Evolutionary conservation across 2,329 filamentous ascomycete genomes (phyloP).

Genomic region (Juglanconis sp.): DNA sequence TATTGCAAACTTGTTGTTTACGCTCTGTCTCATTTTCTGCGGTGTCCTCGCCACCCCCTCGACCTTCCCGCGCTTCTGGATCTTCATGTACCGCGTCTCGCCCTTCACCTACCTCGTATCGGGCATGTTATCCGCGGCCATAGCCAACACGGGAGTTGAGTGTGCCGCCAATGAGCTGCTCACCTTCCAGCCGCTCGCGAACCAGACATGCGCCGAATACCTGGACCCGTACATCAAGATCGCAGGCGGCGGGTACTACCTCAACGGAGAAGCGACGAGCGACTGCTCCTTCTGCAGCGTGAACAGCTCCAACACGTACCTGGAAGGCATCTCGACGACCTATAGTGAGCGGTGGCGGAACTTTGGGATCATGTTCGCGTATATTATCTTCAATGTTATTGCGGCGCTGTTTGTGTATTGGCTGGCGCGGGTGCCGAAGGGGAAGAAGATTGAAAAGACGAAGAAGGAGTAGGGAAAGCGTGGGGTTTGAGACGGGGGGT

Average conservation of each 20-base stretch:
- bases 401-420: slow-evolving; percentile 47
- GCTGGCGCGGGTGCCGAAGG: slow-evolving; percentile 37
- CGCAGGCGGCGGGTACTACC: slow-evolving; percentile 45
- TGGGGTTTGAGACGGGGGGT: no score
- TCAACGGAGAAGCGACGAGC: slow-evolving; percentile 35
- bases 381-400: slow-evolving; percentile 46
- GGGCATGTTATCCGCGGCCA: slow-evolving; percentile 60
- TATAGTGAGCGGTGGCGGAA: slow-evolving; percentile 51
- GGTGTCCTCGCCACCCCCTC: slow-evolving; percentile 58
- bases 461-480: neutral
- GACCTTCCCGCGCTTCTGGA: slow-evolving; percentile 66
- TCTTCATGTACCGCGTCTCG: slow-evolving; percentile 67
- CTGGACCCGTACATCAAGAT: slow-evolving; percentile 42
- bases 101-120: slow-evolving; percentile 72
- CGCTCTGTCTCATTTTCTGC: slow-evolving; percentile 63
- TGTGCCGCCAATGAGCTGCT: slow-evolving; percentile 66
- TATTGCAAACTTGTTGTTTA: slow-evolving; percentile 63
- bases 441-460: slow-evolving; percentile 21
- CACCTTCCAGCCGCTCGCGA: slow-evolving; percentile 54
- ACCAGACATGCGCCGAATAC: slow-evolving; percentile 55
- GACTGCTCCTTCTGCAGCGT: slow-evolving; percentile 23
- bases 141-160: slow-evolving; percentile 57
- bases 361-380: slow-evolving; percentile 49
- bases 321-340: slow-evolving; percentile 35
- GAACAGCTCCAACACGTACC: slow-evolving; percentile 31